phyloP scores from a whole-genome alignment of 495 filamentous ascomycete genomes.

The Glonium stellatum region DNA sequence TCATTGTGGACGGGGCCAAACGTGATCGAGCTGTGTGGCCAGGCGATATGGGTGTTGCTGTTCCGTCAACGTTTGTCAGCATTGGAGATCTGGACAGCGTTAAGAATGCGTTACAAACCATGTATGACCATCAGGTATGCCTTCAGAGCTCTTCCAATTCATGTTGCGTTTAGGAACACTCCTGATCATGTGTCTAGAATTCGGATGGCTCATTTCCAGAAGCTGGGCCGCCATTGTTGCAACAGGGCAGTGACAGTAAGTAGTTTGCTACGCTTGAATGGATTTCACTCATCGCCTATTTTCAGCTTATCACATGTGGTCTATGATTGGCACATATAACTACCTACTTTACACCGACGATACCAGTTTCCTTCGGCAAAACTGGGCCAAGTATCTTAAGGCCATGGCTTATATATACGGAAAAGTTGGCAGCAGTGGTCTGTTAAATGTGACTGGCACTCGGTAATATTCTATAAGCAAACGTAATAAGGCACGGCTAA shows the following conservation, averaged over 20 bases:
- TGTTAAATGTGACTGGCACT: conserved; percentile 50
- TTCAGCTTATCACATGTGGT: conserved; percentile 58
- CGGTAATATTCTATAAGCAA: conserved; percentile 9
- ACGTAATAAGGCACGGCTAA: background rate
- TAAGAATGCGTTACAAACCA: conserved; percentile 53
- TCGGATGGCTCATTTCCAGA: conserved; percentile 39
- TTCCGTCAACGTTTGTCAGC: conserved; percentile 42
- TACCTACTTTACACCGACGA: conserved; percentile 55
- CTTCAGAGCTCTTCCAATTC: background rate
- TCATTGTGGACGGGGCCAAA: conserved; percentile 25
- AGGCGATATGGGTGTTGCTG: conserved; percentile 55
- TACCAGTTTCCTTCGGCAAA: conserved; percentile 42
- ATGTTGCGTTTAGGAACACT: background rate
- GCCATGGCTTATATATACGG: conserved; percentile 50
- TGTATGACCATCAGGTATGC: conserved; percentile 52
- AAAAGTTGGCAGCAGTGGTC: conserved; percentile 46
- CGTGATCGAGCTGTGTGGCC: conserved; percentile 26
- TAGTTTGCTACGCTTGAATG: background rate
- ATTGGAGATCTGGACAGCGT: conserved; percentile 56
- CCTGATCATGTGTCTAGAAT: conserved; percentile 10
- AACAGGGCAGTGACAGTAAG: conserved; percentile 47
- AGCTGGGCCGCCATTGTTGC: conserved; percentile 52
- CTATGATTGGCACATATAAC: conserved; percentile 57
- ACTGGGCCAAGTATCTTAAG: conserved; percentile 46
- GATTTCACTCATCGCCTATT: background rate